Percentiles rank a stretch among this genome's conserved stretches.
These are phyloP conservation scores for Mycena rebaudengoi DNA, from an alignment of 768 basidiomycete species.

Conservation along the genomic window DNA sequence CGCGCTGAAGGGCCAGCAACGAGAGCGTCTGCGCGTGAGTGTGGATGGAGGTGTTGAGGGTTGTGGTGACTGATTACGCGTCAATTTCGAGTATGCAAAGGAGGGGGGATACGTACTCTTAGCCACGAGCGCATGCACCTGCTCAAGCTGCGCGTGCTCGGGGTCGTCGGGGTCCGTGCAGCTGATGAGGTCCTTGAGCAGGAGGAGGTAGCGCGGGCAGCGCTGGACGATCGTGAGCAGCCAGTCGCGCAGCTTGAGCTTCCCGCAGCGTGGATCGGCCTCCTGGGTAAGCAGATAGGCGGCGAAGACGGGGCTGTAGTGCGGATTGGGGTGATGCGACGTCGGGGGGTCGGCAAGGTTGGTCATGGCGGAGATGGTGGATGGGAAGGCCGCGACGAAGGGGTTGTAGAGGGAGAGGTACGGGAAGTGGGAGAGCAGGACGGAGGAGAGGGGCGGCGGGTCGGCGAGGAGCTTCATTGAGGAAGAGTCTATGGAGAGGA, in stretches of 20 bases:
- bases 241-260: slow-evolving; percentile 84
- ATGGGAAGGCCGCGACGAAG: slow-evolving; percentile 82
- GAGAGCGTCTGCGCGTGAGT: slow-evolving; percentile 80
- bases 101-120: slow-evolving; percentile 64
- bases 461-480: slow-evolving; percentile 21
- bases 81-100: neutral
- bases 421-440: slow-evolving; percentile 84
- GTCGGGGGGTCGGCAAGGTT: slow-evolving; percentile 59
- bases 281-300: slow-evolving; percentile 72
- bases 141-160: slow-evolving; percentile 70
- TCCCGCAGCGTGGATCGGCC: slow-evolving; percentile 72
- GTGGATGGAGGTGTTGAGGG: slow-evolving; percentile 82
- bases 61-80: slow-evolving; percentile 66
- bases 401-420: slow-evolving; percentile 89
- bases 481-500: slow-evolving; percentile 41
- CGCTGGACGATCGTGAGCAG: slow-evolving; percentile 88
- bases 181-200: slow-evolving; percentile 83
- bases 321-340: slow-evolving; percentile 44
- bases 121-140: slow-evolving; percentile 71
- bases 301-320: slow-evolving; percentile 64
- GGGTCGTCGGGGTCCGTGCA: slow-evolving; percentile 70
- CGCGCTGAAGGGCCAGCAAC: slow-evolving; percentile 80
- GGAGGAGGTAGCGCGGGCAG: slow-evolving; percentile 85
- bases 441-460: slow-evolving; percentile 54
- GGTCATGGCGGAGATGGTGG: slow-evolving; percentile 65